Percentiles rank a stretch among this genome's conserved stretches.
Evolutionary conservation across 257 asterid genomes (phyloP).

Genomic region (Scutellaria barbata): DNA sequence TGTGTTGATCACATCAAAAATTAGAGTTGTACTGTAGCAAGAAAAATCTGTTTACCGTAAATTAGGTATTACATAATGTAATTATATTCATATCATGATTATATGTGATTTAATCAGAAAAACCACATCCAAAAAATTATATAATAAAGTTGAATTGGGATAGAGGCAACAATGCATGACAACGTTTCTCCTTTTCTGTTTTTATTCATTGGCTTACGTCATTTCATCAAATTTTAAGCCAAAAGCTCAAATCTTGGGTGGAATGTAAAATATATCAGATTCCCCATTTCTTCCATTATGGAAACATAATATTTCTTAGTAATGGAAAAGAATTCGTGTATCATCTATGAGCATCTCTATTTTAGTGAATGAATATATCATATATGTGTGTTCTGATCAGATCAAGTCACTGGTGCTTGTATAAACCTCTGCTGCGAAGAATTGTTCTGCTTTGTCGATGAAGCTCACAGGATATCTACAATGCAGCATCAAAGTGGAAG

Average conservation of each 20-base stretch:
- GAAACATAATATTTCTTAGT: not conserved
- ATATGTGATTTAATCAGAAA: too few species aligned
- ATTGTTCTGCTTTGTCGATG: slow-evolving; percentile 76
- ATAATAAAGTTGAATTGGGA: too few species aligned
- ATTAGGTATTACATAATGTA: too few species aligned
- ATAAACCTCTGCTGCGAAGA: slow-evolving; percentile 59
- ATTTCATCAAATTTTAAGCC: not conserved
- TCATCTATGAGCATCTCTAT: slow-evolving; percentile 1
- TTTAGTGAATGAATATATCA: too few species aligned
- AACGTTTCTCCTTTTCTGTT: not conserved
- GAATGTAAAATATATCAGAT: not conserved
- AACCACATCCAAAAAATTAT: too few species aligned
- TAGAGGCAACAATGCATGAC: too few species aligned
- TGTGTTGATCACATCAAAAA: too few species aligned
- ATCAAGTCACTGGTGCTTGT: slow-evolving; percentile 32
- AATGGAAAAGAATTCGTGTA: slow-evolving; percentile 9
- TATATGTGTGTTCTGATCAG: slow-evolving; percentile 16
- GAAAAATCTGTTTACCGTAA: too few species aligned
- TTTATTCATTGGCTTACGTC: not conserved
- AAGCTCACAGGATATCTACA: slow-evolving; percentile 74
- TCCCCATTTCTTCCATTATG: not conserved
- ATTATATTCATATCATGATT: too few species aligned
- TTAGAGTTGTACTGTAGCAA: too few species aligned
- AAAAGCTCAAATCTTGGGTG: not conserved
- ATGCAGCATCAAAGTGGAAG: slow-evolving; percentile 63